phyloP scores from a whole-genome alignment of 192 early-diverging fungal genomes.

The Podila epigama region DNA sequence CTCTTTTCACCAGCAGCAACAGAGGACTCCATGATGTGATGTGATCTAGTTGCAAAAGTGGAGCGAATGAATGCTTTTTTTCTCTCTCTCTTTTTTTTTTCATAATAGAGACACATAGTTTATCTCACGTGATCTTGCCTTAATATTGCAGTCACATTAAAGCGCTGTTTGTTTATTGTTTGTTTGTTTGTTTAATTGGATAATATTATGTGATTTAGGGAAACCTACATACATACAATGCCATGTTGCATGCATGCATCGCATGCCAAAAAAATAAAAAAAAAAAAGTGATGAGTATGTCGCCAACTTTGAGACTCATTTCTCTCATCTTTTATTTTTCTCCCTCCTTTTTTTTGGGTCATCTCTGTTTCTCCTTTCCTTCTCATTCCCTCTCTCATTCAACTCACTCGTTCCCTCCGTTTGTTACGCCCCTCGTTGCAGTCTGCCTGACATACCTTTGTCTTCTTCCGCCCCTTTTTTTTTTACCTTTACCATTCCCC shows the following conservation, averaged over 20 bases:
- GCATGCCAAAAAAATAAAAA: too few relatives aligned
- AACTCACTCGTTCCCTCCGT: not conserved
- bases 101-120: too few relatives aligned
- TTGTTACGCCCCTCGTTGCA: not conserved
- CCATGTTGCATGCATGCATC: too few relatives aligned
- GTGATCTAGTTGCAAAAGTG: not conserved
- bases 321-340: not conserved
- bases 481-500: not conserved
- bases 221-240: too few relatives aligned
- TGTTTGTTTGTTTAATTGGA: too few relatives aligned
- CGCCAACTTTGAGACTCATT: not conserved
- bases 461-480: not conserved
- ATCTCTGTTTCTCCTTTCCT: not conserved
- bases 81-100: not conserved
- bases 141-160: too few relatives aligned
- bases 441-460: not conserved
- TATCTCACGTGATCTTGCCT: too few relatives aligned
- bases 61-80: not conserved
- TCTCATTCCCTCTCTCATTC: not conserved
- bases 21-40: not conserved
- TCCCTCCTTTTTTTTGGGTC: not conserved
- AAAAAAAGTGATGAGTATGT: too few relatives aligned
- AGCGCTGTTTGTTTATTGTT: too few relatives aligned
- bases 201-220: too few relatives aligned
- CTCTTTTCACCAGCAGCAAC: not conserved